phyloP scores from a whole-genome alignment of 108 stramenopile species.

The Conticribra weissflogii region DNA sequence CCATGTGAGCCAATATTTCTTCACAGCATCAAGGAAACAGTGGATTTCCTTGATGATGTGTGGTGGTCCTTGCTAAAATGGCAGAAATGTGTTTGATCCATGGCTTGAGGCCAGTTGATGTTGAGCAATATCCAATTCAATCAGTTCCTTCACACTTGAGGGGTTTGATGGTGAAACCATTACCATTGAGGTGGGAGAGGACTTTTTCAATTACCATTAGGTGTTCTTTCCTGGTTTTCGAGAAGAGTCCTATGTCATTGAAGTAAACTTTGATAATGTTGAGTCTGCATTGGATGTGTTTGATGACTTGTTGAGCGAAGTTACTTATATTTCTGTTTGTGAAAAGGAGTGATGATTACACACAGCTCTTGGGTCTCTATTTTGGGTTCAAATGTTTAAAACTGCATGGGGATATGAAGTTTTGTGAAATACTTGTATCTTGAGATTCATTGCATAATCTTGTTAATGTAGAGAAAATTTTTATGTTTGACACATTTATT shows the following conservation, averaged over 20 bases:
- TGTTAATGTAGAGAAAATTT: slow-evolving; percentile 31
- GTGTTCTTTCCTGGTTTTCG: slow-evolving; percentile 38
- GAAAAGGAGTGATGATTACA: slow-evolving; percentile 51
- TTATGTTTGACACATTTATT: no score
- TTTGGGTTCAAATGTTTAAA: slow-evolving; percentile 45
- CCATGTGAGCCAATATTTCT: no score
- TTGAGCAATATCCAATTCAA: no score
- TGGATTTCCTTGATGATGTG: no score
- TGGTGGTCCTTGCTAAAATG: no score
- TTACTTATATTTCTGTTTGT: slow-evolving; percentile 49
- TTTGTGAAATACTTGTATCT: no score
- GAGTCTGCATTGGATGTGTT: slow-evolving; percentile 27
- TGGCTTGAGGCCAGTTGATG: no score
- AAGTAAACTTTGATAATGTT: slow-evolving; percentile 47
- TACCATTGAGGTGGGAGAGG: slow-evolving; percentile 6
- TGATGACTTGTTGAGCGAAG: slow-evolving; percentile 50
- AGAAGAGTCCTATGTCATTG: slow-evolving; percentile 54
- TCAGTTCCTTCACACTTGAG: slow-evolving; percentile 38
- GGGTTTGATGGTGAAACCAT: slow-evolving; percentile 43
- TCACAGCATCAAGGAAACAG: no score
- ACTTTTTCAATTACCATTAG: slow-evolving; percentile 14
- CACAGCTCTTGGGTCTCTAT: no score
- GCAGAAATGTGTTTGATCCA: no score
- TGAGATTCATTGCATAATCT: no score
- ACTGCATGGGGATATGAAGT: no score